These are phyloP conservation scores for Ramichloridium luteum DNA, from an alignment of 2,329 filamentous ascomycete genomes.

Conservation along the genomic window DNA sequence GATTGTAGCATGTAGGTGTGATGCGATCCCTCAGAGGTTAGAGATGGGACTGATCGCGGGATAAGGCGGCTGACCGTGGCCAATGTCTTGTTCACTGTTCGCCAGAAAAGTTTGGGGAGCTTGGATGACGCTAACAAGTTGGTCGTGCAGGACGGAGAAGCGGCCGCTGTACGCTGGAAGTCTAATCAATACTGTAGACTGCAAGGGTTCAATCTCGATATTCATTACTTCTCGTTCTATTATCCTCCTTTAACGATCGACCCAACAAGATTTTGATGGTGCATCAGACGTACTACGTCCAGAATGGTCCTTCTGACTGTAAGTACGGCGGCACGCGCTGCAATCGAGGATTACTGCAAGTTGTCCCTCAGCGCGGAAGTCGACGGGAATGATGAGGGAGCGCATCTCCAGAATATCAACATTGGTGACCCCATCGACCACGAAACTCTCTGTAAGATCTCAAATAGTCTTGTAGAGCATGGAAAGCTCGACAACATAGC, in stretches of 20 bases:
- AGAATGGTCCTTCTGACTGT: conserved; percentile 71
- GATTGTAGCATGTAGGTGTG: neutral
- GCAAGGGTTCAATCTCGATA: neutral
- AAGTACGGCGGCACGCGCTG: conserved; percentile 55
- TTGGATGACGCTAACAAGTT: conserved; percentile 1
- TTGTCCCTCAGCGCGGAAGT: too few species aligned
- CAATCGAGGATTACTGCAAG: conserved; percentile 32
- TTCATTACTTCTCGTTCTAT: neutral
- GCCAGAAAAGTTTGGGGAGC: neutral
- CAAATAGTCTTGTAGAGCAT: too few species aligned
- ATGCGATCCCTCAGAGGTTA: neutral
- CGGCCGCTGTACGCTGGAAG: neutral
- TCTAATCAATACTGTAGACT: neutral
- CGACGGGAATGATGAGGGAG: too few species aligned
- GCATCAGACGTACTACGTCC: too few species aligned
- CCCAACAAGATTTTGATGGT: too few species aligned
- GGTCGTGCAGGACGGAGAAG: neutral
- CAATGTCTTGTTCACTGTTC: neutral
- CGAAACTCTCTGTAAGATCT: too few species aligned
- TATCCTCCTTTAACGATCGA: conserved; percentile 2
- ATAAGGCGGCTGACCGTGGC: neutral
- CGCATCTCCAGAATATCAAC: too few species aligned
- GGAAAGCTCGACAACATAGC: too few species aligned
- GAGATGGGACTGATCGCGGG: neutral
- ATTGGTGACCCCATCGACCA: too few species aligned